phyloP scores from a whole-genome alignment of 257 asterid genomes.

The Lycium barbarum region DNA sequence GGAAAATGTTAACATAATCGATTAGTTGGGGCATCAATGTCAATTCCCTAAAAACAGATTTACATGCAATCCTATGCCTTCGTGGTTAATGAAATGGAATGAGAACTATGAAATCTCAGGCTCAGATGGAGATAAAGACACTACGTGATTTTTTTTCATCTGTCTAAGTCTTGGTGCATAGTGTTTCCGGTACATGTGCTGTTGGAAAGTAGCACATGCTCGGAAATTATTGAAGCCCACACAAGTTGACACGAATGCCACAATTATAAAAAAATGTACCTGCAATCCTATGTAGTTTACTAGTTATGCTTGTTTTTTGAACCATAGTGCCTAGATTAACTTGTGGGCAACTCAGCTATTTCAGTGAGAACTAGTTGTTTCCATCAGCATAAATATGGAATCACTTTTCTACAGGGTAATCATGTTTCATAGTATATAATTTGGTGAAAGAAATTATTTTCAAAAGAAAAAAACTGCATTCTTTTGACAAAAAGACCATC shows the following conservation, averaged over 20 bases:
- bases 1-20: conserved; percentile 7
- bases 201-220: no score
- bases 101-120: no score
- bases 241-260: no score
- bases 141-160: no score
- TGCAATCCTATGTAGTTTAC: neutral
- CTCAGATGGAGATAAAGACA: no score
- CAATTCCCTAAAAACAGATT: neutral
- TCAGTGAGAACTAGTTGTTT: neutral
- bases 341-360: neutral
- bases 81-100: no score
- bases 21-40: neutral
- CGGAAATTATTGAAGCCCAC: no score
- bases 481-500: neutral
- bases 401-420: neutral
- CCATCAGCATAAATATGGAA: neutral
- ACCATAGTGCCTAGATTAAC: neutral
- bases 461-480: neutral
- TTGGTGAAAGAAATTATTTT: neutral
- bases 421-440: neutral
- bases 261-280: neutral
- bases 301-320: neutral
- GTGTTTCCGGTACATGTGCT: no score
- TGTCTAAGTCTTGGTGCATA: no score
- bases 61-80: neutral